Conservation (phyloP, 352 stramenopile genomes). For the Phytophthora parvispora region DNA sequence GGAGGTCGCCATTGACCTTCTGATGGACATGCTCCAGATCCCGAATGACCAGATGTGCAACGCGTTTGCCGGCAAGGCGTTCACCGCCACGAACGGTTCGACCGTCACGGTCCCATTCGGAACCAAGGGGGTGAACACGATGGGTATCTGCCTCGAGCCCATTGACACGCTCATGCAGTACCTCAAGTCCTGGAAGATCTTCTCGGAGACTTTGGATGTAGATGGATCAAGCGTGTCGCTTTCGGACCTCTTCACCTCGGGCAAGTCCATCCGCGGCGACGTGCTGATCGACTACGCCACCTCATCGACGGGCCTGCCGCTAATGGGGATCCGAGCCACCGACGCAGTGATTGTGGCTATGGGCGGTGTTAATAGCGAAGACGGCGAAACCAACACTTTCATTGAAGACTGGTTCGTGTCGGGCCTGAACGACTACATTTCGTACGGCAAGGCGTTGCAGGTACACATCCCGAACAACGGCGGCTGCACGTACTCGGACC, state of each 20-base stretch:
- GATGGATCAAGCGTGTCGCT: constrained; percentile 28
- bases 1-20: neutral
- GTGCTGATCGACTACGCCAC: constrained; percentile 38
- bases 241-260: constrained; percentile 45
- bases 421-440: neutral
- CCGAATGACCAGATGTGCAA: constrained; percentile 60
- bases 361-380: neutral
- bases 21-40: constrained; percentile 41
- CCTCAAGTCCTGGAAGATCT: constrained; percentile 40
- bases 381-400: neutral
- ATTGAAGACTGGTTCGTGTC: constrained; percentile 6
- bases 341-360: constrained; percentile 24
- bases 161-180: constrained; percentile 45
- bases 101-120: constrained; percentile 40
- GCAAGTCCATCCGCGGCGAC: constrained; percentile 44
- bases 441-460: constrained; percentile 9
- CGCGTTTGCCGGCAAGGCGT: constrained; percentile 44
- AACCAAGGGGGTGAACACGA: constrained; percentile 23
- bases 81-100: constrained; percentile 43
- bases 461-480: constrained; percentile 43
- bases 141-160: constrained; percentile 59
- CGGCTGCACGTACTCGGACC: constrained; percentile 32
- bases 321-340: constrained; percentile 24
- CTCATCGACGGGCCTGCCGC: constrained; percentile 20
- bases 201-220: constrained; percentile 22